phyloP scores from a whole-genome alignment of 495 filamentous ascomycete species.

The Cenococcum geophilum region DNA sequence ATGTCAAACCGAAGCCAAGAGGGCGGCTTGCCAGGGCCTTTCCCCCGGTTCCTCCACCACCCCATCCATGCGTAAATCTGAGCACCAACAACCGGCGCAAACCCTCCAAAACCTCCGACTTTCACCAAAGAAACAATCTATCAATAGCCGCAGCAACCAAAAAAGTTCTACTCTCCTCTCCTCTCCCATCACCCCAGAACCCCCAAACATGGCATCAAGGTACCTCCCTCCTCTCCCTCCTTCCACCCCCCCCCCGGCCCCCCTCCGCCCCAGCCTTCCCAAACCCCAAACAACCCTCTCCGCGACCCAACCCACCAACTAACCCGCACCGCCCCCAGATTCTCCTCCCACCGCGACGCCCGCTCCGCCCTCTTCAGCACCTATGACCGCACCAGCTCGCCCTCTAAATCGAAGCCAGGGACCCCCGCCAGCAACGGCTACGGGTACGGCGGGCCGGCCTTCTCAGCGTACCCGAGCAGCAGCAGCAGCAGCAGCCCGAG shows the following conservation, averaged over 20 bases:
- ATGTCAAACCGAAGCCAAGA: too few relatives aligned
- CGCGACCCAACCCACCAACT: not conserved
- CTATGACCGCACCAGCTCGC: slow-evolving; percentile 46
- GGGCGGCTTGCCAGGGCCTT: too few relatives aligned
- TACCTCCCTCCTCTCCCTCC: not conserved
- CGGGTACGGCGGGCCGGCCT: slow-evolving; percentile 45
- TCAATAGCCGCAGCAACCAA: not conserved
- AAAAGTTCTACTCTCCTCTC: not conserved
- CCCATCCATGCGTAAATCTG: too few relatives aligned
- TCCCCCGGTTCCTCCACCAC: too few relatives aligned
- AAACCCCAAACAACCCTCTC: not conserved
- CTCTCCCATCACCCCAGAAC: not conserved
- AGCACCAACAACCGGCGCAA: too few relatives aligned
- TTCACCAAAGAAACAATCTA: not conserved
- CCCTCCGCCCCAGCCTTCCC: not conserved
- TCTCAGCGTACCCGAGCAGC: slow-evolving; percentile 51
- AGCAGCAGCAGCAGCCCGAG: slow-evolving; percentile 35
- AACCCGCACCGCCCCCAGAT: slow-evolving; percentile 4
- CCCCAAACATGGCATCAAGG: not conserved
- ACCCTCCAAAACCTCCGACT: too few relatives aligned
- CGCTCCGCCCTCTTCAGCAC: slow-evolving; percentile 83
- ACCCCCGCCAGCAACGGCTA: slow-evolving; percentile 46
- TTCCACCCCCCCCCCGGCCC: not conserved
- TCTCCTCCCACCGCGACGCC: slow-evolving; percentile 49
- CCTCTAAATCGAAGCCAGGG: slow-evolving; percentile 20